Conservation (phyloP, 1,284 basidiomycete genomes). For the Pseudozyma sp. region DNA sequence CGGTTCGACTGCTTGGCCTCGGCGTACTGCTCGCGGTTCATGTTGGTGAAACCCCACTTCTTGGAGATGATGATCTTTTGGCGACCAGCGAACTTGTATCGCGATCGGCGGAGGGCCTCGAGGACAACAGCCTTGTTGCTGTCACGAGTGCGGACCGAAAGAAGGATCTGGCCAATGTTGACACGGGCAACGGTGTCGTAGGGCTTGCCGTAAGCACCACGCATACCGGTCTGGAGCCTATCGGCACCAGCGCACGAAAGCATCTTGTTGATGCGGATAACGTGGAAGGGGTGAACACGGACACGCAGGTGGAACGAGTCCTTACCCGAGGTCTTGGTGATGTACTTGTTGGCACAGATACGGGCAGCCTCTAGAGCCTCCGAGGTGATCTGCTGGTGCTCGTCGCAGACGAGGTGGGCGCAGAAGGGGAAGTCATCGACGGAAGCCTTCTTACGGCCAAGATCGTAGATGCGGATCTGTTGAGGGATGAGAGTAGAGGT, state of each 20-base stretch:
- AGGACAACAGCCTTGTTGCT: constrained; percentile 86
- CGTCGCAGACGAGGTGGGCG: constrained; percentile 94
- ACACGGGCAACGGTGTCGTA: constrained; percentile 95
- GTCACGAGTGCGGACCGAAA: constrained; percentile 95
- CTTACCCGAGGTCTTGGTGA: constrained; percentile 97
- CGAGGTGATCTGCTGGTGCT: constrained; percentile 96
- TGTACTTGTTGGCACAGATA: constrained; percentile 99
- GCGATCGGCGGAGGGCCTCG: constrained; percentile 86
- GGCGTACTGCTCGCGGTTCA: constrained; percentile 88
- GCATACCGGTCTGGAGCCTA: constrained; percentile 97
- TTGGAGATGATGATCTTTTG: constrained; percentile 93
- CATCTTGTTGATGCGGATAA: constrained; percentile 99
- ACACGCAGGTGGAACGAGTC: constrained; percentile 99
- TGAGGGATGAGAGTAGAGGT: not conserved
- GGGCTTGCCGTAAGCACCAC: constrained; percentile 99
- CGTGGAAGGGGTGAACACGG: constrained; percentile 97
- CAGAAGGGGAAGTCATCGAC: constrained; percentile 87
- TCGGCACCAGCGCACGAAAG: constrained; percentile 98
- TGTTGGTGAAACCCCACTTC: constrained; percentile 88
- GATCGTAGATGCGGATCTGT: constrained; percentile 74
- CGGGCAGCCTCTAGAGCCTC: constrained; percentile 98
- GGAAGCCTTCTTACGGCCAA: constrained; percentile 92
- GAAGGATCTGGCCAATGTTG: constrained; percentile 96
- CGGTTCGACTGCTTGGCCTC: constrained; percentile 82
- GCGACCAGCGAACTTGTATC: constrained; percentile 99